Conservation (phyloP, 2,329 filamentous ascomycete genomes). For the Thelonectria olida region DNA sequence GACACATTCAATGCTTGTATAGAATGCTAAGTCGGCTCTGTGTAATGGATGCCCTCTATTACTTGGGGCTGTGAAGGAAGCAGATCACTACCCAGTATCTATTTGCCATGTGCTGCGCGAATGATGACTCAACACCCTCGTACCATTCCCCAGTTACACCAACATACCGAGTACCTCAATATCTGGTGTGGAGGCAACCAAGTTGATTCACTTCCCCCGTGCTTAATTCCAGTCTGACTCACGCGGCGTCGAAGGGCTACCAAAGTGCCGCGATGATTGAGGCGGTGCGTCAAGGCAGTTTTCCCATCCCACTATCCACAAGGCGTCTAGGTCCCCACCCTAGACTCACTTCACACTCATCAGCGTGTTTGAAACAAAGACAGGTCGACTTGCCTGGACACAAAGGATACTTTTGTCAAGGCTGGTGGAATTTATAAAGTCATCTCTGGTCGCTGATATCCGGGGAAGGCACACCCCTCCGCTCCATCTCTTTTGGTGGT, state of each 20-base stretch:
- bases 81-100: too few relatives aligned
- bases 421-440: background rate
- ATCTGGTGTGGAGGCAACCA: too few relatives aligned
- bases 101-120: too few relatives aligned
- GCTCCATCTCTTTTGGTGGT: background rate
- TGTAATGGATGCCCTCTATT: too few relatives aligned
- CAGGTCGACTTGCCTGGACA: background rate
- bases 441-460: background rate
- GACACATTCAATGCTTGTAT: slow-evolving; percentile 20
- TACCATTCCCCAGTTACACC: too few relatives aligned
- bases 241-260: slow-evolving; percentile 15
- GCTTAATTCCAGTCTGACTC: slow-evolving; percentile 33
- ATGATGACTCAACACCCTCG: too few relatives aligned
- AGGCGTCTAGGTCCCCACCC: background rate
- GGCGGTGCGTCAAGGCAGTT: slow-evolving; percentile 41
- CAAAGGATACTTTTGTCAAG: background rate
- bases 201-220: too few relatives aligned
- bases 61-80: too few relatives aligned
- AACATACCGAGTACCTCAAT: too few relatives aligned
- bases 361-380: too few relatives aligned
- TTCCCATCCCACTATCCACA: slow-evolving; percentile 28
- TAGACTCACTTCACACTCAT: background rate
- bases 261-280: slow-evolving; percentile 18
- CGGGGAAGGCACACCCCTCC: background rate
- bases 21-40: too few relatives aligned